Evolutionary conservation across 202 grass and related monocot species (phyloP).

Genomic region (Brachypodium distachyon): DNA sequence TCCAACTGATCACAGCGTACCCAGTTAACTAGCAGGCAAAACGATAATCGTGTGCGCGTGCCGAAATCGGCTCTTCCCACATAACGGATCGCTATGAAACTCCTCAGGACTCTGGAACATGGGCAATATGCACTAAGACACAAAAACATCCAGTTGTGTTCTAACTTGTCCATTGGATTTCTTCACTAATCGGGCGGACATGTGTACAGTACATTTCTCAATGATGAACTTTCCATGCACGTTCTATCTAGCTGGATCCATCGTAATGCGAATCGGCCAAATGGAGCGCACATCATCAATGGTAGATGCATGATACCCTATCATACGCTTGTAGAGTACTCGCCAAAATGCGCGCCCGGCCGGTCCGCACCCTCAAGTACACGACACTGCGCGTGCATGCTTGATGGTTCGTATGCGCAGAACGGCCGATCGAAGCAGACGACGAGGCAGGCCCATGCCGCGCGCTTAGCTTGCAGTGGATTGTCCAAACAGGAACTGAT

Average conservation of each 20-base stretch:
- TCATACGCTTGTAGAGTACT: conserved; percentile 7
- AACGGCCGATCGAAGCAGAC: not conserved
- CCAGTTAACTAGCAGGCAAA: not conserved
- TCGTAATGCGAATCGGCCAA: not conserved
- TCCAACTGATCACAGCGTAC: not conserved
- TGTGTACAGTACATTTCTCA: not conserved
- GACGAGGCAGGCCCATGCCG: conserved; percentile 8
- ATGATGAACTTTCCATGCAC: not conserved
- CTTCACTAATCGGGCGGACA: not conserved
- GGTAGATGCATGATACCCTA: conserved; percentile 22
- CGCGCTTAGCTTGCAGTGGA: not conserved
- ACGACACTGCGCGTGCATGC: conserved; percentile 12
- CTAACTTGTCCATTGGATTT: not conserved
- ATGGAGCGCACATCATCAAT: not conserved
- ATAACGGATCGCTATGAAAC: not conserved
- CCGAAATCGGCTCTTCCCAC: not conserved
- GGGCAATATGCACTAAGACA: not conserved
- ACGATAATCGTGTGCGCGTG: not conserved
- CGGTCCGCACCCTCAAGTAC: not conserved
- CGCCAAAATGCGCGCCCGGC: not conserved
- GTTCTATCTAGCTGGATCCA: not conserved
- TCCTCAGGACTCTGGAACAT: not conserved
- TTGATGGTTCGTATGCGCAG: not conserved
- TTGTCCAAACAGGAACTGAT: conserved; percentile 12
- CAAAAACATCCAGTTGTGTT: not conserved